phyloP scores from a whole-genome alignment of 1,139 yeast species.

The Taphrina confusa region DNA sequence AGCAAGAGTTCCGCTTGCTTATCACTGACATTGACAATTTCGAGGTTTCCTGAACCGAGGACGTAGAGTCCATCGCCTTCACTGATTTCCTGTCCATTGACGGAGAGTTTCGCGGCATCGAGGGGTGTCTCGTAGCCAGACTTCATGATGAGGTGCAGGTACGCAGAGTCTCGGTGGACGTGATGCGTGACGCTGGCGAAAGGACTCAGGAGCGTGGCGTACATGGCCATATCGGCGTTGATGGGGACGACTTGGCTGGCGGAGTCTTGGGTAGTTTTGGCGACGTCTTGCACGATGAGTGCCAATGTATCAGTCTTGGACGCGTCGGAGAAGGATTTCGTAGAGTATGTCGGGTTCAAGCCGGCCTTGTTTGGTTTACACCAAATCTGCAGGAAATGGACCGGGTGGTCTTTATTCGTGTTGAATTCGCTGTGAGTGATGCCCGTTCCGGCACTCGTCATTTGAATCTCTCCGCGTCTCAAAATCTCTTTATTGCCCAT shows the following conservation, averaged over 20 bases:
- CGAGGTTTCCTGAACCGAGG: conserved; percentile 11
- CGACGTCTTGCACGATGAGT: conserved; percentile 15
- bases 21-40: background rate
- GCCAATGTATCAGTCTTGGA: conserved; percentile 15
- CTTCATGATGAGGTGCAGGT: conserved; percentile 30
- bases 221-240: conserved; percentile 34
- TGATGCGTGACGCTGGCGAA: conserved; percentile 31
- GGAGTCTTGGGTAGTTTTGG: background rate
- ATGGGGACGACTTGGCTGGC: conserved; percentile 26
- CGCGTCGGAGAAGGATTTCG: conserved; percentile 27
- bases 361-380: conserved; percentile 27
- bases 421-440: conserved; percentile 35
- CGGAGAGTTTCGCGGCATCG: conserved; percentile 15
- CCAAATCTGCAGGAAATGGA: conserved; percentile 36
- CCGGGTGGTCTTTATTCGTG: conserved; percentile 13
- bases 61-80: conserved; percentile 35
- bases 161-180: conserved; percentile 27
- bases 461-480: conserved; percentile 31
- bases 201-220: conserved; percentile 27
- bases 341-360: conserved; percentile 27
- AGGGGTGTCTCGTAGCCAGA: conserved; percentile 33
- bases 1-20: conserved; percentile 23
- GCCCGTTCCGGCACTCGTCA: conserved; percentile 35
- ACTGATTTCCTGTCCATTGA: conserved; percentile 17
- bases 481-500: conserved; percentile 34